phyloP scores from a whole-genome alignment of 1,139 yeast genomes.

The Pichia terricola region DNA sequence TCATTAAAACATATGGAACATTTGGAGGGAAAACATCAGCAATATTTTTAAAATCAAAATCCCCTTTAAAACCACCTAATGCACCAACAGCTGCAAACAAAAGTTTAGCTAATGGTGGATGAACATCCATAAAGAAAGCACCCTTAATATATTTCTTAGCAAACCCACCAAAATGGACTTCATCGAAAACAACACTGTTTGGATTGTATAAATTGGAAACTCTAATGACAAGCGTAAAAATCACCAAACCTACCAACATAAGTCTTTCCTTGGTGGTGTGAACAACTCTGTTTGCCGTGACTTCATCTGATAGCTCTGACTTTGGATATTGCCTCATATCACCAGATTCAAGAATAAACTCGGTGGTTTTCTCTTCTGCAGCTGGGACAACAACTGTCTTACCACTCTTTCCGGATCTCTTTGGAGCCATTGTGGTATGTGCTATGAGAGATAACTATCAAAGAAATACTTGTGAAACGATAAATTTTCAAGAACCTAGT shows the following conservation, averaged over 20 bases:
- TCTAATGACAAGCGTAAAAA: constrained; percentile 49
- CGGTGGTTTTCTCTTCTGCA: constrained; percentile 21
- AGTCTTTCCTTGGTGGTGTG: constrained; percentile 29
- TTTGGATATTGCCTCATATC: constrained; percentile 28
- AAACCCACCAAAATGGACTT: constrained; percentile 77
- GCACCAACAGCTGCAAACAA: constrained; percentile 69
- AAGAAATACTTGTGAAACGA: neutral
- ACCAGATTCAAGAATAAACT: constrained; percentile 32
- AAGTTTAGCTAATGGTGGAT: constrained; percentile 91
- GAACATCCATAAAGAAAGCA: constrained; percentile 80
- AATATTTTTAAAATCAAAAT: constrained; percentile 61
- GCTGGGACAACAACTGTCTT: constrained; percentile 4
- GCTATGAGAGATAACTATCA: neutral
- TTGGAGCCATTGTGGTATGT: constrained; percentile 19
- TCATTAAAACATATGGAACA: constrained; percentile 74
- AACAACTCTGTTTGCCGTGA: constrained; percentile 29
- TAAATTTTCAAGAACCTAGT: neutral
- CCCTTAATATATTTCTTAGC: constrained; percentile 69
- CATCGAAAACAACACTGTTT: constrained; percentile 84
- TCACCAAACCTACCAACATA: constrained; percentile 39
- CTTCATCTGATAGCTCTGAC: constrained; percentile 35
- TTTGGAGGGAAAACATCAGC: constrained; percentile 53
- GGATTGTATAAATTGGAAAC: constrained; percentile 57
- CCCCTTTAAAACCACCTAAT: constrained; percentile 70
- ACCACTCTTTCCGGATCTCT: constrained; percentile 13